Conservation (phyloP, 768 basidiomycete species). For the Cantharellus anzutake region DNA sequence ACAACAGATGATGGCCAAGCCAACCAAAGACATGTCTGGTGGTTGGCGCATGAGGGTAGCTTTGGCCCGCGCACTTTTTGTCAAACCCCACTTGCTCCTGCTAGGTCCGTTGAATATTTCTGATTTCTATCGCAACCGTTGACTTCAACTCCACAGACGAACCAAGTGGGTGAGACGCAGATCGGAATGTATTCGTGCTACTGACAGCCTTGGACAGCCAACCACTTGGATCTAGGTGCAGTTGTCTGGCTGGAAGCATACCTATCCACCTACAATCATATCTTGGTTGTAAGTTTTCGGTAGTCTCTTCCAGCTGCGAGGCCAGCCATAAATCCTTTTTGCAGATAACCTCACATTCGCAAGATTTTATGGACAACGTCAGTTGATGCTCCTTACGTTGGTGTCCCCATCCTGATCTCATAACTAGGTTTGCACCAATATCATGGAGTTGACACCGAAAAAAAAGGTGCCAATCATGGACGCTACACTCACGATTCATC, state of each 20-base stretch:
- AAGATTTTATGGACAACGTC: slow-evolving; percentile 91
- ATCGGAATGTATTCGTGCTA: not conserved
- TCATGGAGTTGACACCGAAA: slow-evolving; percentile 86
- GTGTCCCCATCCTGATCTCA: not conserved
- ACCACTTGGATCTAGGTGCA: slow-evolving; percentile 89
- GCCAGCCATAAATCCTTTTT: not conserved
- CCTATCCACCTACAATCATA: slow-evolving; percentile 94
- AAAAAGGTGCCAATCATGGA: slow-evolving; percentile 34
- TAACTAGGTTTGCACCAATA: slow-evolving; percentile 63
- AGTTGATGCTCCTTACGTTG: slow-evolving; percentile 6
- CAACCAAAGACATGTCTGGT: slow-evolving; percentile 98
- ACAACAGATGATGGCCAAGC: slow-evolving; percentile 80
- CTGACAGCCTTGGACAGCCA: slow-evolving; percentile 24
- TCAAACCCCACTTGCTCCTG: slow-evolving; percentile 89
- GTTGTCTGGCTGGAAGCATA: slow-evolving; percentile 99
- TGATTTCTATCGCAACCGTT: not conserved
- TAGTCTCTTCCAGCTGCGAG: not conserved
- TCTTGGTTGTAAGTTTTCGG: slow-evolving; percentile 39
- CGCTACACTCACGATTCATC: not conserved
- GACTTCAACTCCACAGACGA: slow-evolving; percentile 9
- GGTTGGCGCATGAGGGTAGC: slow-evolving; percentile 99
- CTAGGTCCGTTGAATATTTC: slow-evolving; percentile 51
- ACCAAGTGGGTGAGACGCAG: slow-evolving; percentile 6
- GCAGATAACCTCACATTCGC: slow-evolving; percentile 83
- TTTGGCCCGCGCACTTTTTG: slow-evolving; percentile 83